Conservation (phyloP, 208 protist species). For the Angomonas deanei region DNA sequence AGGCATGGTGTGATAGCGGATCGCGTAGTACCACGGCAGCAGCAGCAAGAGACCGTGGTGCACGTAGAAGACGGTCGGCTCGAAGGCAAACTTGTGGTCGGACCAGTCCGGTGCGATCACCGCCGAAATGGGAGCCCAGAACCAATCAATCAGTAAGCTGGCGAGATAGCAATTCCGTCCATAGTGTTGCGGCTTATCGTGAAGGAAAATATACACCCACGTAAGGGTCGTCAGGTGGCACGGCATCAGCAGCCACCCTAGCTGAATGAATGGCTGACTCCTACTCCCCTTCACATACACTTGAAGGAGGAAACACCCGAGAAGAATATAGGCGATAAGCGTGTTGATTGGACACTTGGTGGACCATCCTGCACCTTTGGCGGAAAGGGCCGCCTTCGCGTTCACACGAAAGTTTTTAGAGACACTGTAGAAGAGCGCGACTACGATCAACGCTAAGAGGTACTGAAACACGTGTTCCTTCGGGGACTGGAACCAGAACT, state of each 20-base stretch:
- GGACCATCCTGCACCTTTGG: conserved; percentile 14
- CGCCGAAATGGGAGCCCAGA: conserved; percentile 39
- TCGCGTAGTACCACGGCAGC: conserved; percentile 62
- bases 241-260: conserved; percentile 79
- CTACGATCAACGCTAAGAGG: conserved; percentile 21
- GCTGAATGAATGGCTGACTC: conserved; percentile 59
- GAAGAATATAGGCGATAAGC: conserved; percentile 21
- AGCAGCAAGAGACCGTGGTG: conserved; percentile 60
- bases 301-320: conserved; percentile 35
- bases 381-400: conserved; percentile 11
- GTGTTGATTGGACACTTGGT: conserved; percentile 35
- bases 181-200: conserved; percentile 25
- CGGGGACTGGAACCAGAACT: conserved; percentile 68
- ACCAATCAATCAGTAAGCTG: conserved; percentile 47
- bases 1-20: conserved; percentile 40
- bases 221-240: conserved; percentile 63
- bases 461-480: conserved; percentile 56
- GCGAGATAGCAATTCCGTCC: conserved; percentile 48
- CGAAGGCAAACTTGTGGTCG: conserved; percentile 52
- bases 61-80: conserved; percentile 43
- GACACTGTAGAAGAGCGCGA: conserved; percentile 21
- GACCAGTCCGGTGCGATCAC: conserved; percentile 41
- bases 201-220: conserved; percentile 45
- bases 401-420: conserved; percentile 22
- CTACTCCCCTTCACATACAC: conserved; percentile 40